Evolutionary conservation across 306 rosid genomes (phyloP).

Genomic region (Medicago truncatula): MtrunA17r5.0-ANR NC_053047.1:6332501-6333000

Average conservation of each 20-base stretch:
- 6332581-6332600: conserved; percentile 29
- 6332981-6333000: background rate
- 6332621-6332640: conserved; percentile 77
- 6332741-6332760: background rate
- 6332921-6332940: no score
- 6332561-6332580: conserved; percentile 39
- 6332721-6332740: conserved; percentile 46
- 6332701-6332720: conserved; percentile 61
- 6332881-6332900: conserved; percentile 54
- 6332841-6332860: conserved; percentile 47
- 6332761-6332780: background rate
- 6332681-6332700: conserved; percentile 51
- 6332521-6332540: conserved; percentile 71
- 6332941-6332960: background rate
- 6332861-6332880: conserved; percentile 44
- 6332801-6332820: background rate
- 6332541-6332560: conserved; percentile 76
- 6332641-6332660: conserved; percentile 78
- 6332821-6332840: conserved; percentile 36
- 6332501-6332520: conserved; percentile 32
- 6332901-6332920: conserved; percentile 51
- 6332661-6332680: conserved; percentile 67
- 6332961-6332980: background rate
- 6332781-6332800: conserved; percentile 1
- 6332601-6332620: conserved; percentile 55